Conservation (phyloP, 495 filamentous ascomycete species). For the Xylaria cubensis region DNA sequence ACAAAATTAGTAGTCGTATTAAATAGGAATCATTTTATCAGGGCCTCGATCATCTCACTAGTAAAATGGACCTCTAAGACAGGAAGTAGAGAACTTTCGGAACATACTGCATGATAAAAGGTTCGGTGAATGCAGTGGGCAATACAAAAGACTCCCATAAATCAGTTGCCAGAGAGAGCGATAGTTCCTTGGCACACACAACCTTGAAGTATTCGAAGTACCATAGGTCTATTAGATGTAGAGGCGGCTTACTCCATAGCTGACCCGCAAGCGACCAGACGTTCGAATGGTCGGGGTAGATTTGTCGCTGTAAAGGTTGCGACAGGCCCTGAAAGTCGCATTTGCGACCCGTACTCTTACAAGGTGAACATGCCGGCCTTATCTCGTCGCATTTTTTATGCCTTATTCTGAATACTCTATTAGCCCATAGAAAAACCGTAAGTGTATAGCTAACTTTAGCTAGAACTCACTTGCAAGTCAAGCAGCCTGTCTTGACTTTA, state of each 20-base stretch:
- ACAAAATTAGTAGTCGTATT: not conserved
- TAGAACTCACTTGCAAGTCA: conserved; percentile 4
- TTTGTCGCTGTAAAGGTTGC: not conserved
- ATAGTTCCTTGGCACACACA: not conserved
- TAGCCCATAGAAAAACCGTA: not conserved
- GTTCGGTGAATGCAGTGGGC: not conserved
- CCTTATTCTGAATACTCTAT: not conserved
- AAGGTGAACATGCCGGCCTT: not conserved
- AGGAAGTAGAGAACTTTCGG: not conserved
- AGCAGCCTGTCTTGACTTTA: conserved; percentile 1
- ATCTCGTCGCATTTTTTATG: conserved; percentile 1
- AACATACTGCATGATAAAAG: conserved; percentile 7
- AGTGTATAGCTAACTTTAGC: not conserved
- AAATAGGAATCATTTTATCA: not conserved
- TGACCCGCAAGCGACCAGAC: not conserved
- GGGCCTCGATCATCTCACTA: not conserved
- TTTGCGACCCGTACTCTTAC: not conserved
- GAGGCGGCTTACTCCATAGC: not conserved
- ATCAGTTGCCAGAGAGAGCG: not conserved
- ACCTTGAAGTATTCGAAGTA: conserved; percentile 4
- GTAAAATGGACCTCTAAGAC: not conserved
- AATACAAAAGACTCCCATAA: not conserved
- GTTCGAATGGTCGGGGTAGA: not conserved
- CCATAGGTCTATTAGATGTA: not conserved
- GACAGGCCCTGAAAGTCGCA: not conserved